Evolutionary conservation across 768 basidiomycete genomes (phyloP).

Genomic region (Pulveroboletus sp.): DNA sequence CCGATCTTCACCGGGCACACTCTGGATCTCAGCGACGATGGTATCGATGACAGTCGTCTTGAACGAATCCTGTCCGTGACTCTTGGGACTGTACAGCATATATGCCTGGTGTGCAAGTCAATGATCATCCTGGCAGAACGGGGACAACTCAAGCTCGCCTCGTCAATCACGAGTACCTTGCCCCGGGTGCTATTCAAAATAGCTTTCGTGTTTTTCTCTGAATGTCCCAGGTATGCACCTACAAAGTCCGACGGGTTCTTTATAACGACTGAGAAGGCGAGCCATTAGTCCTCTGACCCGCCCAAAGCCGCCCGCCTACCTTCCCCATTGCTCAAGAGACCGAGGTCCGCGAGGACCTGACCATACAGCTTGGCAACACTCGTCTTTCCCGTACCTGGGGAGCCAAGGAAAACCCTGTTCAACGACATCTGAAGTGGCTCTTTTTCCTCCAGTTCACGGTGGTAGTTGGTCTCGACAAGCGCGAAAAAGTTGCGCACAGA

Average conservation of each 20-base stretch:
- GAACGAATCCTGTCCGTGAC: conserved; percentile 40
- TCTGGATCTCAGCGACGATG: conserved; percentile 70
- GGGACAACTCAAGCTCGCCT: conserved; percentile 36
- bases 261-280: conserved; percentile 42
- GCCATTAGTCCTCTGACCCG: not conserved
- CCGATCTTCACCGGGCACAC: conserved; percentile 62
- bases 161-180: conserved; percentile 69
- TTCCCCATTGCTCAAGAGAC: conserved; percentile 69
- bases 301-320: conserved; percentile 32
- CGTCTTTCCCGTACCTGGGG: conserved; percentile 70
- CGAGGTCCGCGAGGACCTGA: conserved; percentile 53
- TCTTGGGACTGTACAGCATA: conserved; percentile 51
- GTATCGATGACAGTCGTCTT: conserved; percentile 72
- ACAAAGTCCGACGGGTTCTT: conserved; percentile 70
- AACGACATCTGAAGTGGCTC: conserved; percentile 50
- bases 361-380: conserved; percentile 67
- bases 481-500: conserved; percentile 45
- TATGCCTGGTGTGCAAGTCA: conserved; percentile 8
- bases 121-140: not conserved
- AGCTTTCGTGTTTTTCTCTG: conserved; percentile 60
- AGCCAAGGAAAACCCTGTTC: conserved; percentile 63
- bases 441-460: conserved; percentile 53
- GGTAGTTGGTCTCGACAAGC: conserved; percentile 49
- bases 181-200: conserved; percentile 56
- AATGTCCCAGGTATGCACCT: conserved; percentile 53